phyloP scores from a whole-genome alignment of 495 filamentous ascomycete species.

The Aspergillus sclerotioniger region DNA sequence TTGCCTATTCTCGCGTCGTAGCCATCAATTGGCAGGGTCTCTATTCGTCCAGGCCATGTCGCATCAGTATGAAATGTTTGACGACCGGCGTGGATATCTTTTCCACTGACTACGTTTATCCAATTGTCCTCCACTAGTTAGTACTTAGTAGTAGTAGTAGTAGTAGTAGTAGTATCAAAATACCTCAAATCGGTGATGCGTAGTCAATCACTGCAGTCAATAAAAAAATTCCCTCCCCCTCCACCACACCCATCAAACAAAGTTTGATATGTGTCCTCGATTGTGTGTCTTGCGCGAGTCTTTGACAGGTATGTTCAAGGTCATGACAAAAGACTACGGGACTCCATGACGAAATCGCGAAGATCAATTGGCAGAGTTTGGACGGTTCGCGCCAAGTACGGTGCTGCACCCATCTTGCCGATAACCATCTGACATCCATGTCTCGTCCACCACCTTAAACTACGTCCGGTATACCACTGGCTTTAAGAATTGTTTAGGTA shows the following conservation, averaged over 20 bases:
- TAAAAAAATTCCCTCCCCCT: not conserved
- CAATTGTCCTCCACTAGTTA: not conserved
- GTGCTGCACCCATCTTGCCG: not conserved
- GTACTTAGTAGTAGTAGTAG: too few relatives aligned
- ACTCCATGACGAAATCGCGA: conserved; percentile 5
- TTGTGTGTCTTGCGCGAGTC: too few relatives aligned
- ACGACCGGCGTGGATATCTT: conserved; percentile 5
- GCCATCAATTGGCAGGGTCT: conserved; percentile 6
- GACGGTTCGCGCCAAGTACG: not conserved
- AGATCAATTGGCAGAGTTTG: not conserved
- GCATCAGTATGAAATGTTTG: not conserved
- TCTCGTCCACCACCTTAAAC: conserved; percentile 17
- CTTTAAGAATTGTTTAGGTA: conserved; percentile 10
- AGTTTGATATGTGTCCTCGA: not conserved
- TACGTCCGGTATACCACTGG: not conserved
- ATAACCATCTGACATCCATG: conserved; percentile 2
- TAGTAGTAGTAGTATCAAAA: not conserved
- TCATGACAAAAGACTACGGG: not conserved
- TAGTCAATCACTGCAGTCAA: not conserved
- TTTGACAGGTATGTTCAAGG: not conserved
- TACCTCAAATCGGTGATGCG: not conserved
- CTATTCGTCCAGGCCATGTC: conserved; percentile 4
- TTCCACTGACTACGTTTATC: not conserved
- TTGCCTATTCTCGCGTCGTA: conserved; percentile 13
- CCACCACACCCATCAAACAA: not conserved